phyloP scores from a whole-genome alignment of 2,329 filamentous ascomycete genomes.

The Scedosporium aurantiacum region DNA sequence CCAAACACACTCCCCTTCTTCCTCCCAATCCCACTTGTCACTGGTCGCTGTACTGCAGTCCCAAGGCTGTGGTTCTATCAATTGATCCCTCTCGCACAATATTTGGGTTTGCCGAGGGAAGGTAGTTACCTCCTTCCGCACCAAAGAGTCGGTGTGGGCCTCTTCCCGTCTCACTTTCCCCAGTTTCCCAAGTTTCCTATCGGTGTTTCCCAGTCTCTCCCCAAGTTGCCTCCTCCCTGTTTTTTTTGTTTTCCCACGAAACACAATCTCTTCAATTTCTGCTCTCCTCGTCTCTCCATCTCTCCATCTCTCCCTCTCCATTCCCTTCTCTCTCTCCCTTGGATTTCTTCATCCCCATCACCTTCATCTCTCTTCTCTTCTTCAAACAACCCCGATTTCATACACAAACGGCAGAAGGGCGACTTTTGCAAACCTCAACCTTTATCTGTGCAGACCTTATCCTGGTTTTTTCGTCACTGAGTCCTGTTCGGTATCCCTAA shows the following conservation, averaged over 20 bases:
- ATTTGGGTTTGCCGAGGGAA: no score
- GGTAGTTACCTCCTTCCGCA: no score
- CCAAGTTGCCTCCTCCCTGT: no score
- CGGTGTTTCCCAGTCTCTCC: no score
- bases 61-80: no score
- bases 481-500: not conserved
- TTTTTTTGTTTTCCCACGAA: no score
- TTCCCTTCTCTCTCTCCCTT: not conserved
- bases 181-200: not conserved
- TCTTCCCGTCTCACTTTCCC: not conserved
- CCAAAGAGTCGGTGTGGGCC: not conserved
- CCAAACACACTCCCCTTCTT: no score
- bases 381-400: conserved; percentile 3
- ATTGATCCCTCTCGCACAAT: no score
- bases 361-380: conserved; percentile 8
- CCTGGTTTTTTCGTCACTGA: conserved; percentile 1
- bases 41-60: no score
- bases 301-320: not conserved
- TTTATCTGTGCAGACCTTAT: not conserved
- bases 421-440: not conserved
- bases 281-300: not conserved
- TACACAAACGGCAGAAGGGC: no score
- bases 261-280: not conserved
- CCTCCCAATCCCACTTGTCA: no score
- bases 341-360: not conserved